phyloP scores from a whole-genome alignment of 495 filamentous ascomycete genomes.

The Parathielavia appendiculata region DNA sequence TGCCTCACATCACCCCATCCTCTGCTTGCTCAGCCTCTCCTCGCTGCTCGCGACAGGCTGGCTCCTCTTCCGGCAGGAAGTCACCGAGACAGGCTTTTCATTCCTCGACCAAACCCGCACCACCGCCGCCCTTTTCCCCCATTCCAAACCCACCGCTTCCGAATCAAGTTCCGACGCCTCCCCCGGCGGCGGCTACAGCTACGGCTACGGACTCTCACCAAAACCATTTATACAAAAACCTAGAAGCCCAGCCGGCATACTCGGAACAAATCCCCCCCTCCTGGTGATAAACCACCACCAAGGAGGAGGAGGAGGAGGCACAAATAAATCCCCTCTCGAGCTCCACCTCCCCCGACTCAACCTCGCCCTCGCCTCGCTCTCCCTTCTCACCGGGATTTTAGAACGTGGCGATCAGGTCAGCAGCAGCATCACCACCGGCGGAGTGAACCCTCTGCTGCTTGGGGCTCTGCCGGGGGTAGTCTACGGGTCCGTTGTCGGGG shows the following conservation, averaged over 20 bases:
- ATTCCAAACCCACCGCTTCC: not conserved
- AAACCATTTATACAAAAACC: not conserved
- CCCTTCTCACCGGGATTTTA: conserved; percentile 34
- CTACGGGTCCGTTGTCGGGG: conserved; percentile 44
- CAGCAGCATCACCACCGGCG: not conserved
- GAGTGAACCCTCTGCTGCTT: conserved; percentile 18
- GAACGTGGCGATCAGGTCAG: conserved; percentile 13
- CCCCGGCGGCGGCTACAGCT: not conserved
- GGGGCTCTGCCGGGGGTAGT: conserved; percentile 42
- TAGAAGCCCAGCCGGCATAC: not conserved
- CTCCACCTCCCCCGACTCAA: conserved; percentile 48
- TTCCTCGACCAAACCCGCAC: conserved; percentile 29
- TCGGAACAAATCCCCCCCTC: no score
- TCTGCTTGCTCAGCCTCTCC: conserved; percentile 53
- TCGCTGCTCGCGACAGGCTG: conserved; percentile 58
- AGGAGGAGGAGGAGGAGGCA: no score
- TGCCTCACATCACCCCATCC: conserved; percentile 30
- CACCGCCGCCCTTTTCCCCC: no score
- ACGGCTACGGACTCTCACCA: not conserved
- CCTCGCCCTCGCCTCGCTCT: conserved; percentile 36
- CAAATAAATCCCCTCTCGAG: conserved; percentile 34
- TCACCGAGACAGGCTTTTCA: conserved; percentile 35
- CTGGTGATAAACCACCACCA: no score
- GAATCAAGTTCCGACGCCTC: not conserved
- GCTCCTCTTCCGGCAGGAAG: conserved; percentile 39